A percentile compares a stretch with the other conserved stretches of the same genome.
Conservation (phyloP, 371 early-diverging fungal genomes). For the Mucor sp. region DNA sequence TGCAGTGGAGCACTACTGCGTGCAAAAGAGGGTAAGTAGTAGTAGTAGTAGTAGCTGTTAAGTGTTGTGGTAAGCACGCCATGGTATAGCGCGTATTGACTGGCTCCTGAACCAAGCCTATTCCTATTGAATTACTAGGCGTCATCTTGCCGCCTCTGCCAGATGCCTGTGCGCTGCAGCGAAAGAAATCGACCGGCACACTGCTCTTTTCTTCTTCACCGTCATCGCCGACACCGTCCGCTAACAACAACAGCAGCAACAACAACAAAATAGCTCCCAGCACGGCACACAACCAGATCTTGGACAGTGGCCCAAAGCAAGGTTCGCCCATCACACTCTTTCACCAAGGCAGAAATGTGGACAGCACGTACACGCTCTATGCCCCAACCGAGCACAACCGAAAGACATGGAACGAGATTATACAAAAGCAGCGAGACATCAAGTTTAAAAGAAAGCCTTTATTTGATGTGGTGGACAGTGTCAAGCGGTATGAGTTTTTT, state of each 20-base stretch:
- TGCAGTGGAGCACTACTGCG: constrained; percentile 30
- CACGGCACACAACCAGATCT: not conserved
- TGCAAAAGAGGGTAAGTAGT: constrained; percentile 36
- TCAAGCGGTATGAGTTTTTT: constrained; percentile 33
- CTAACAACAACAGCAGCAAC: not conserved
- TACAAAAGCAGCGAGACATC: constrained; percentile 69
- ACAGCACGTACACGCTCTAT: constrained; percentile 63
- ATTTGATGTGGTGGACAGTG: constrained; percentile 57
- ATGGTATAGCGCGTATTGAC: too few species aligned
- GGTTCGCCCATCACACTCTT: constrained; percentile 72
- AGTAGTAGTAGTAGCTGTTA: too few species aligned
- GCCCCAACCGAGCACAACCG: constrained; percentile 74
- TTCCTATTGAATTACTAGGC: constrained; percentile 76
- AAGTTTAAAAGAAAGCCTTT: constrained; percentile 55
- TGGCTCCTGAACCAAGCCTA: constrained; percentile 48
- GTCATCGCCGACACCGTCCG: not conserved
- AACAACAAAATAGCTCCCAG: not conserved
- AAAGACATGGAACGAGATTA: constrained; percentile 80
- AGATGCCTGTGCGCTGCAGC: constrained; percentile 14
- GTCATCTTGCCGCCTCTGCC: constrained; percentile 53
- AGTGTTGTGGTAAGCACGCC: too few species aligned
- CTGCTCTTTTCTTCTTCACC: constrained; percentile 1
- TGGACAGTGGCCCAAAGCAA: constrained; percentile 6
- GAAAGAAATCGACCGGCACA: constrained; percentile 11
- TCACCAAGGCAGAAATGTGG: constrained; percentile 72